Conservation (phyloP, 2,329 filamentous ascomycete species). For the Aspergillus sp. region DNA sequence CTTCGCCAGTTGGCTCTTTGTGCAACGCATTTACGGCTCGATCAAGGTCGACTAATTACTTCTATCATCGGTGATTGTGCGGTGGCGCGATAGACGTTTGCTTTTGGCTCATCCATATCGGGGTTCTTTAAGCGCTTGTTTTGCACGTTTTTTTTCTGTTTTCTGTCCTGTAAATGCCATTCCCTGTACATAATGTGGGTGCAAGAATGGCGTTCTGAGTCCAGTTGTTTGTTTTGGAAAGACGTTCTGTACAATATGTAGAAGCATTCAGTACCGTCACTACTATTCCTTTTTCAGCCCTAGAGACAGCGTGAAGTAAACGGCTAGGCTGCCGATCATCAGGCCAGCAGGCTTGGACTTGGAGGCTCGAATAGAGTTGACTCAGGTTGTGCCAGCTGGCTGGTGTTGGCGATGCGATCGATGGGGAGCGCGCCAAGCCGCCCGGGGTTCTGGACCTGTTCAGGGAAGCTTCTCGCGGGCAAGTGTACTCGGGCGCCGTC, state of each 20-base stretch:
- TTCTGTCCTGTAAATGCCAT: slow-evolving; percentile 1
- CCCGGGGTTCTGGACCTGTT: slow-evolving; percentile 19
- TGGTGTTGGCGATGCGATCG: not conserved
- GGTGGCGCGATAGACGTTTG: not conserved
- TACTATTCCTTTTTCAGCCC: not conserved
- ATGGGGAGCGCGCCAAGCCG: slow-evolving; percentile 21
- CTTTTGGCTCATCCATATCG: not conserved
- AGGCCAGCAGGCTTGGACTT: not conserved
- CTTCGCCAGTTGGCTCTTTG: slow-evolving; percentile 91
- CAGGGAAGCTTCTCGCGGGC: slow-evolving; percentile 17
- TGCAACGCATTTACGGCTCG: slow-evolving; percentile 90
- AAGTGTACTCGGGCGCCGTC: slow-evolving; percentile 13
- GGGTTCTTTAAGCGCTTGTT: slow-evolving; percentile 7
- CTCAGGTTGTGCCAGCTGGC: not conserved
- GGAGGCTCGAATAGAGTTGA: not conserved
- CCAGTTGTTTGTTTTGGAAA: not conserved
- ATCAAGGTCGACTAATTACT: slow-evolving; percentile 84
- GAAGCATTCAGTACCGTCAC: not conserved
- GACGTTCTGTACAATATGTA: slow-evolving; percentile 7
- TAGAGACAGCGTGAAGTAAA: not conserved
- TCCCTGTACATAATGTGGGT: slow-evolving; percentile 18
- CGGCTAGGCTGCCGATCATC: not conserved
- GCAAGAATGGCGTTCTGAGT: slow-evolving; percentile 10
- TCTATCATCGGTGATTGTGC: not conserved
- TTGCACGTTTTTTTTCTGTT: not conserved